Conservation (phyloP, 768 basidiomycete species). For the Hygrocybe punicea region DNA sequence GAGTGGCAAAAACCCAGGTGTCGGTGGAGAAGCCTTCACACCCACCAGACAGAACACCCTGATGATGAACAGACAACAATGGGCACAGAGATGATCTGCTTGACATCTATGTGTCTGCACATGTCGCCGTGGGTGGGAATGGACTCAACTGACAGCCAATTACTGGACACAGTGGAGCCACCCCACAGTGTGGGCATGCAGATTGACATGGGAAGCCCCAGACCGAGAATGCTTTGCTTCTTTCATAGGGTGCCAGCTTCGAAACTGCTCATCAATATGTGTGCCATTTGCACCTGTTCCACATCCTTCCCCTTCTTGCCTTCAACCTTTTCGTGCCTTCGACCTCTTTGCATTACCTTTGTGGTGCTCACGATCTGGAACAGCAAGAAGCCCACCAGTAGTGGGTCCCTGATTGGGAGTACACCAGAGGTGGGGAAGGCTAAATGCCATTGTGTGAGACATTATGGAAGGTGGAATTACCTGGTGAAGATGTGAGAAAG, state of each 20-base stretch:
- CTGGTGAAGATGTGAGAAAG: conserved; percentile 25
- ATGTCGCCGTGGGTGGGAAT: background rate
- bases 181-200: conserved; percentile 41
- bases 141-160: conserved; percentile 37
- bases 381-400: conserved; percentile 22
- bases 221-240: conserved; percentile 60
- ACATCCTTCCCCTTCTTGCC: conserved; percentile 34
- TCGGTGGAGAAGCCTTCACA: conserved; percentile 23
- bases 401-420: conserved; percentile 34
- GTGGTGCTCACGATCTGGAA: conserved; percentile 20
- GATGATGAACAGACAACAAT: conserved; percentile 38
- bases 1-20: conserved; percentile 44
- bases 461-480: conserved; percentile 16
- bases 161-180: conserved; percentile 37
- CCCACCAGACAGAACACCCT: conserved; percentile 44
- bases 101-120: conserved; percentile 35
- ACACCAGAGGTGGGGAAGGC: conserved; percentile 10
- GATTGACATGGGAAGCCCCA: conserved; percentile 58
- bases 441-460: conserved; percentile 6
- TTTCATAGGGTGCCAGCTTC: conserved; percentile 61
- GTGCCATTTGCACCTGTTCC: conserved; percentile 36
- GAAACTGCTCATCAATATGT: conserved; percentile 61
- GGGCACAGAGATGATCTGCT: conserved; percentile 48
- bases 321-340: too few species aligned
- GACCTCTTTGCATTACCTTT: conserved; percentile 22